Evolutionary conservation across 2,329 filamentous ascomycete species (phyloP), one percentile per base, ranked within the genome.

Genomic region (Myriosclerotinia curreyana): DNA sequence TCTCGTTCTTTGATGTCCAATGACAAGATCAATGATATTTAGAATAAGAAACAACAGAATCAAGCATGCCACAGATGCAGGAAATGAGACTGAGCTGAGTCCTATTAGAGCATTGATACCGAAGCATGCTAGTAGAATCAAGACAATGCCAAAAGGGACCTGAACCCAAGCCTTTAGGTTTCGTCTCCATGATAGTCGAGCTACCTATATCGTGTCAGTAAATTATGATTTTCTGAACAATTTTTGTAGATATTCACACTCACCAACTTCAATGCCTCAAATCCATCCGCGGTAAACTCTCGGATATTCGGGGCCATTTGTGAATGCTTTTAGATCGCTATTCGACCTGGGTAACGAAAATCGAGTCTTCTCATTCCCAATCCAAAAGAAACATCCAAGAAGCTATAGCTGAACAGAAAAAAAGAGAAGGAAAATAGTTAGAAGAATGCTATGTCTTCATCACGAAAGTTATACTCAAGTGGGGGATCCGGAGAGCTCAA

Each of bases 11-110:
- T 79, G 76, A 46, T 79, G 78, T 9, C 83, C 83, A 22, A 86
- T 66, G 0, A 79, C 59, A 4, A 73, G 62, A 70, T 86, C 82
- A 11, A 75, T 79, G 0, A 78, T 62, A 9, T 86, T 76, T 14
- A 86, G 74, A 0, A 71, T 76, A 25, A 82, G 68, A 69, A 86
- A 85, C 2, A 86, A 74, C 11, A 84, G 66, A 51, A 86, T 74
- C 68, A 87, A 77, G 51, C 82, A 83, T 5, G 84, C 83, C 3
- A 87, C 84, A 2, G 83, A 86, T 2, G 84, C 81, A 0, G 84
- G 84, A 66, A 87, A 87, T 0, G 81, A 78, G 9, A 86, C 78
- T 28, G 77, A 76, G 62, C 79, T 78, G 9, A 81, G 72, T 15
- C 75, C 75, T 65, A 80, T 78, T 1, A 78, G 71, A 53, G 72